Conservation (phyloP, 2,329 filamentous ascomycete genomes). For the Dactylellina cionopaga region DNA sequence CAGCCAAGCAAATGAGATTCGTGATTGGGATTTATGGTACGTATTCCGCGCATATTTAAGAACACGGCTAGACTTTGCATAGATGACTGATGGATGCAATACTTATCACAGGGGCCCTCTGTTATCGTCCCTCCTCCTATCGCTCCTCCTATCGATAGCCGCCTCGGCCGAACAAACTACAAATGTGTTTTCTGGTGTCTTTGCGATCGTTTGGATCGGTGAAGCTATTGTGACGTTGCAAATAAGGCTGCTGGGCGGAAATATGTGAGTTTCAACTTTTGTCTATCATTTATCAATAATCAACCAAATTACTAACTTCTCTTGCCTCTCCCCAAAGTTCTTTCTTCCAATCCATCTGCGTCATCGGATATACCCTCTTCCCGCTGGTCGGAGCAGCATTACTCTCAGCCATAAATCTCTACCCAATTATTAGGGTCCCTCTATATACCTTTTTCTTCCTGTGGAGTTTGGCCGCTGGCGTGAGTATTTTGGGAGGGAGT, state of each 20-base stretch:
- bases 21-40: slow-evolving; percentile 95
- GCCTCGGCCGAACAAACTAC: slow-evolving; percentile 83
- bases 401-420: slow-evolving; percentile 82
- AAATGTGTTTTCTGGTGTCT: slow-evolving; percentile 92
- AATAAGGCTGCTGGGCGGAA: slow-evolving; percentile 94
- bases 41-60: slow-evolving; percentile 53
- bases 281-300: no score
- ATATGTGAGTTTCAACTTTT: slow-evolving; percentile 88
- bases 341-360: slow-evolving; percentile 96
- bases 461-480: slow-evolving; percentile 93
- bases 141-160: slow-evolving; percentile 84
- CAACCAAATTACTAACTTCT: slow-evolving; percentile 53
- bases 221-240: slow-evolving; percentile 97
- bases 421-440: slow-evolving; percentile 83
- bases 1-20: slow-evolving; percentile 49
- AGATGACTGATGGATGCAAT: slow-evolving; percentile 23
- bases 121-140: slow-evolving; percentile 89
- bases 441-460: slow-evolving; percentile 87
- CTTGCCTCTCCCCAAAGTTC: slow-evolving; percentile 70
- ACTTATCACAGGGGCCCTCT: slow-evolving; percentile 75
- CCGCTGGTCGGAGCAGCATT: slow-evolving; percentile 92
- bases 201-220: slow-evolving; percentile 95
- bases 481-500: slow-evolving; percentile 94
- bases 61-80: slow-evolving; percentile 26
- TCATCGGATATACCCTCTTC: slow-evolving; percentile 98